Conservation (phyloP, 441 rosid species). For the Adansonia grandidieri region DNA sequence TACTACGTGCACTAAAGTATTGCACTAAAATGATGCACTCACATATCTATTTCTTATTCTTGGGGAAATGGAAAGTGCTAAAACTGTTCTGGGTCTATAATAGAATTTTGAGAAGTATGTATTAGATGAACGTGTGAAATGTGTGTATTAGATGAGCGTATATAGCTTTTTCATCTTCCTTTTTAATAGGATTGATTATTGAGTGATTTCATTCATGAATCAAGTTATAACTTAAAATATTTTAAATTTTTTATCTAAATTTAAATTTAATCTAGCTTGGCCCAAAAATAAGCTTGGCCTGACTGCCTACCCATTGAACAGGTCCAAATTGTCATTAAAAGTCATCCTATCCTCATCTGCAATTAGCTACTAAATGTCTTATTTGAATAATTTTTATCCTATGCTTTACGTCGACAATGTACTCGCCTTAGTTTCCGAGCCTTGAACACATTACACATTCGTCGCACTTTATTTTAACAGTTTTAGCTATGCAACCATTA, state of each 20-base stretch:
- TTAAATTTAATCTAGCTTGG: too few relatives aligned
- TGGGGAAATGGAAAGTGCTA: neutral
- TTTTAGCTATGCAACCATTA: neutral
- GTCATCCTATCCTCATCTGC: neutral
- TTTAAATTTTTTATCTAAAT: too few relatives aligned
- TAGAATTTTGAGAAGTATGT: neutral
- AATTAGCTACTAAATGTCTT: neutral
- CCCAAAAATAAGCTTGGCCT: too few relatives aligned
- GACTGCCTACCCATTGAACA: too few relatives aligned
- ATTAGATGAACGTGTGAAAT: neutral
- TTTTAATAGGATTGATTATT: neutral
- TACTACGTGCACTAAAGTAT: neutral
- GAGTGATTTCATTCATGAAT: too few relatives aligned
- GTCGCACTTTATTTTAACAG: neutral
- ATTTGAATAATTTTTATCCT: neutral
- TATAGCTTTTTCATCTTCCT: neutral
- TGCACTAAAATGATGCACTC: neutral
- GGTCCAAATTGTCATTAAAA: neutral
- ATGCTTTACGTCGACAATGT: neutral
- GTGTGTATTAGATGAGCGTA: neutral
- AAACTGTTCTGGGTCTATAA: neutral
- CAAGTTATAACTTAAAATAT: too few relatives aligned
- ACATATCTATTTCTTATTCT: neutral
- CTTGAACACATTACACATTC: neutral
- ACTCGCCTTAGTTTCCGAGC: neutral